Conservation (phyloP, 805 yeast genomes). For the Candida tammaniensis region DNA sequence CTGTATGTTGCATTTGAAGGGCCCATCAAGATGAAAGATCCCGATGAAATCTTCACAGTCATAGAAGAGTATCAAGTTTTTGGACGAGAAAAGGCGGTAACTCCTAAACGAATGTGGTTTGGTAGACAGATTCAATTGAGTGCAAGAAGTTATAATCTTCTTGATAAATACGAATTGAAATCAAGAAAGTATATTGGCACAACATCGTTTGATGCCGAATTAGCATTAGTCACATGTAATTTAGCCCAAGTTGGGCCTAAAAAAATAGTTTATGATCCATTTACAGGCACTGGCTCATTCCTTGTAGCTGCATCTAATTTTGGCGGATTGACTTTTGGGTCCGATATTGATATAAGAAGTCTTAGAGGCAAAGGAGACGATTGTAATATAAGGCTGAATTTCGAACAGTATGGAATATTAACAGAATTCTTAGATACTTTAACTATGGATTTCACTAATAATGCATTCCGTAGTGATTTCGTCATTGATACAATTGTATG, state of each 20-base stretch:
- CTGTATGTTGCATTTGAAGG: conserved; percentile 71
- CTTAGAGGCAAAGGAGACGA: conserved; percentile 64
- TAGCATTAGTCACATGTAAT: conserved; percentile 83
- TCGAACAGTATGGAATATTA: conserved; percentile 65
- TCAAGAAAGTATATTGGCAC: conserved; percentile 89
- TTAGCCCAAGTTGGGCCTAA: conserved; percentile 71
- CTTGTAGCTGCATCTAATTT: conserved; percentile 82
- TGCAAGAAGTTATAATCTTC: conserved; percentile 58
- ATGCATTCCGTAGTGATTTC: conserved; percentile 65
- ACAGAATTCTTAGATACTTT: conserved; percentile 66
- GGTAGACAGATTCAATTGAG: conserved; percentile 68
- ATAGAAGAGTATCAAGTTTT: conserved; percentile 66
- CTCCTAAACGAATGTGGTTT: conserved; percentile 63
- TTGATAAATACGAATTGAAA: conserved; percentile 79
- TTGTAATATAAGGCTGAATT: conserved; percentile 60
- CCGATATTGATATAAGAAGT: conserved; percentile 85
- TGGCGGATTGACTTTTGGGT: conserved; percentile 78
- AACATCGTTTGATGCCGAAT: conserved; percentile 93
- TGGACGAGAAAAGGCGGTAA: conserved; percentile 45
- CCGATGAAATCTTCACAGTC: conserved; percentile 67
- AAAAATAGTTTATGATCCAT: conserved; percentile 83
- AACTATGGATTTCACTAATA: conserved; percentile 94
- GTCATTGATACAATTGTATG: conserved; percentile 79
- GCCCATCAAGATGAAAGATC: conserved; percentile 70
- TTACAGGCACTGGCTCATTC: conserved; percentile 95